Evolutionary conservation across 352 stramenopile species (phyloP), one percentile per base, ranked within the genome.

Genomic region (Pythium phragmitis): DNA sequence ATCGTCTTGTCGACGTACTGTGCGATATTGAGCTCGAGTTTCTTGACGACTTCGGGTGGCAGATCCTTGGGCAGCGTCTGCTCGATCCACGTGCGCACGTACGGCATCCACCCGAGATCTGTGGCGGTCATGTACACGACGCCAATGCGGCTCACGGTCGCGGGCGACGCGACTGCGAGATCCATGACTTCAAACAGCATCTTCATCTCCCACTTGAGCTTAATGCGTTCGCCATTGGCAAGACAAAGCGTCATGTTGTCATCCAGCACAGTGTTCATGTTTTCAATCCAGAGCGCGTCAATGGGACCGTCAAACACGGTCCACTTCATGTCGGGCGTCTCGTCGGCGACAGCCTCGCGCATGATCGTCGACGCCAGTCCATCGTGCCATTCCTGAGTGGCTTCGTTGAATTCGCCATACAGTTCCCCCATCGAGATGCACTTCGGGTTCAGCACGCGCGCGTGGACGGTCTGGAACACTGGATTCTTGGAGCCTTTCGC

Each of bases 341-440:
- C 87, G 2, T 75, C 80, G 1, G 84, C 83, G 65, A 92, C 86
- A 16, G 84, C 70, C 2, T 96, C 85, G 48, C 89, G 88, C 55
- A 98, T 96, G 19, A 98, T 84, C 43, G 96, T 97, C 0, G 94
- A 92, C 3, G 98, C 94, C 3, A 97, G 74, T 14, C 88, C 89
- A 45, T 98, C 94, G 9, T 89, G 94, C 95, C 95, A 98, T 61
- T 98, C 95, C 41, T 96, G 96, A 0, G 96, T 98, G 13, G 98
- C 66, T 33, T 91, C 55, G 59, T 98, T 98, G 64, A 98, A 98
- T 60, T 98, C 90, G 12, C 92, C 92, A 57, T 98, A 98, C 5
- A 98, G 71, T 56, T 98, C 91, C 6, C 93, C 95, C n/a, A 96
- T 96, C 0, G 92, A 98, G 60, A 98, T 98, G 30, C 85, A 96